A percentile compares a stretch with the other conserved stretches of the same genome.
Conservation (phyloP, 2,329 filamentous ascomycete species). For the Ceratocystis destructans region DNA sequence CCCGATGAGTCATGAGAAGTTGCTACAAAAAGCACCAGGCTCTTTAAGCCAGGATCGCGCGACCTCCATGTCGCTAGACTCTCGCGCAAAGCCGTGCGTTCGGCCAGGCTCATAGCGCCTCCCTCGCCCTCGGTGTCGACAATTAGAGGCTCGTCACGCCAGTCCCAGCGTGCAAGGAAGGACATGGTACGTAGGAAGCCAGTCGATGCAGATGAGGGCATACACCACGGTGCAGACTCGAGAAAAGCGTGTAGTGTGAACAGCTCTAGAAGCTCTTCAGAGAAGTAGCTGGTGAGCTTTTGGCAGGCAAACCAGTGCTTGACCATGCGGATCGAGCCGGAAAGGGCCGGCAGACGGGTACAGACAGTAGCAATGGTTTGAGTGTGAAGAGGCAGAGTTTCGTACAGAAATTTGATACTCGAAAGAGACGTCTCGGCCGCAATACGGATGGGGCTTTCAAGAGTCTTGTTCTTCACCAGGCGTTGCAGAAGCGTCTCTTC, state of each 20-base stretch:
- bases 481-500: conserved; percentile 70
- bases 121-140: conserved; percentile 46
- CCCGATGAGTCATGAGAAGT: conserved; percentile 67
- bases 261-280: conserved; percentile 72
- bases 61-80: conserved; percentile 74
- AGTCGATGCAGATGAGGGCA: conserved; percentile 60
- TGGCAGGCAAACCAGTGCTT: conserved; percentile 86
- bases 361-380: conserved; percentile 69
- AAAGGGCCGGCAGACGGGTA: conserved; percentile 67
- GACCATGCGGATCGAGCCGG: conserved; percentile 65
- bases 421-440: conserved; percentile 56
- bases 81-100: conserved; percentile 50
- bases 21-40: conserved; percentile 65
- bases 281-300: conserved; percentile 61
- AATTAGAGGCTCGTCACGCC: conserved; percentile 69
- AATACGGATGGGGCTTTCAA: conserved; percentile 52
- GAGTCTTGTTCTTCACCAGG: conserved; percentile 58
- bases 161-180: conserved; percentile 80
- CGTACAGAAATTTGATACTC: conserved; percentile 55
- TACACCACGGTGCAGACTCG: conserved; percentile 64
- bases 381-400: conserved; percentile 61
- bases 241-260: conserved; percentile 66
- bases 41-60: conserved; percentile 79
- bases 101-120: conserved; percentile 37
- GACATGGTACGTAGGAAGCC: conserved; percentile 71